Percentiles rank a stretch among this genome's conserved stretches.
phyloP scores from a whole-genome alignment of 2,329 filamentous ascomycete species.

The Uncinocarpus reesii region DNA sequence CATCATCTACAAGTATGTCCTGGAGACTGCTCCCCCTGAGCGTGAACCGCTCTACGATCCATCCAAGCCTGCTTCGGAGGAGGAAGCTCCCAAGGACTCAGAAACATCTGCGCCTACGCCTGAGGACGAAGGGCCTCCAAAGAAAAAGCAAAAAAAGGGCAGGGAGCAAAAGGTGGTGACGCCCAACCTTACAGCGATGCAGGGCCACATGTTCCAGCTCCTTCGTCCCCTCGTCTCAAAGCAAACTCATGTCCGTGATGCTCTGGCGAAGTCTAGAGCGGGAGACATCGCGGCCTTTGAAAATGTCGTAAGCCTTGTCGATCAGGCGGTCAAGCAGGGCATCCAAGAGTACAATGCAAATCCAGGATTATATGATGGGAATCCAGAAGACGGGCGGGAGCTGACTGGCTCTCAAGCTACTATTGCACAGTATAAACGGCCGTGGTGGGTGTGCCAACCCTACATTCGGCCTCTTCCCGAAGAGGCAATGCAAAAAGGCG shows the following conservation, averaged over 20 bases:
- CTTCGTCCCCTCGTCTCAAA: constrained; percentile 68
- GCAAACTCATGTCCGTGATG: constrained; percentile 75
- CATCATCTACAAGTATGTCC: constrained; percentile 70
- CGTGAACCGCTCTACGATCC: constrained; percentile 65
- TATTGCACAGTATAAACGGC: constrained; percentile 62
- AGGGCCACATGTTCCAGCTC: constrained; percentile 87
- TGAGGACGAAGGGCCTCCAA: constrained; percentile 41
- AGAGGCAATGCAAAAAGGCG: constrained; percentile 75
- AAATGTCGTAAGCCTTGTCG: constrained; percentile 62
- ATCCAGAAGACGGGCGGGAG: constrained; percentile 26
- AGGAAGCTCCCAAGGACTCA: constrained; percentile 23
- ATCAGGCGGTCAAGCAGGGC: constrained; percentile 61
- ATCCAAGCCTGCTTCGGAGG: constrained; percentile 32
- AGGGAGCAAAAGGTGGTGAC: constrained; percentile 37
- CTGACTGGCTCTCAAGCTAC: constrained; percentile 45
- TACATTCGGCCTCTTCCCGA: constrained; percentile 76
- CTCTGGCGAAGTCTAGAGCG: constrained; percentile 57
- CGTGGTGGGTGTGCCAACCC: constrained; percentile 85
- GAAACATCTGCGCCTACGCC: not conserved
- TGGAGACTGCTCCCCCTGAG: constrained; percentile 53
- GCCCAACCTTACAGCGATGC: constrained; percentile 67
- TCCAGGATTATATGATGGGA: constrained; percentile 30
- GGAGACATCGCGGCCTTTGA: constrained; percentile 71
- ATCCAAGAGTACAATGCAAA: constrained; percentile 54
- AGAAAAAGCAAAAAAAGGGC: constrained; percentile 40